Evolutionary conservation across 2,329 filamentous ascomycete species (phyloP), one percentile per base, ranked within the genome.

Genomic region (Herpomyces periplanetae): DNA sequence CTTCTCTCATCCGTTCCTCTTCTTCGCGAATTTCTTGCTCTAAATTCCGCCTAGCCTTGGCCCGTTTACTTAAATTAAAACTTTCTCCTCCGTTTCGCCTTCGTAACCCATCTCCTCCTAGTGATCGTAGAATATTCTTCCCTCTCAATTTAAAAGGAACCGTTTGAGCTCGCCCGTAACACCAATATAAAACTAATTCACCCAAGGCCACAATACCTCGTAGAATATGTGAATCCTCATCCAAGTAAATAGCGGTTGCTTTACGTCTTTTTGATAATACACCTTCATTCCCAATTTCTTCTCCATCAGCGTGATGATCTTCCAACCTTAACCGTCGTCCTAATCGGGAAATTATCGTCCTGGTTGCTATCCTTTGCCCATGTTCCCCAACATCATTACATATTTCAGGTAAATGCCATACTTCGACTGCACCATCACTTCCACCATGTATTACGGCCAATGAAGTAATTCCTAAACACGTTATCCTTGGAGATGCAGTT

Each of bases 401-500:
- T 39, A 0, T 51, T 63, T 2, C 75, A 91, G 1, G 61, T 68
- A 17, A 96, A 44, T n/a, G 65, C 80, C 80, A 96, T 4, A 71
- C 66, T 36, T 91, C 80, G 3, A 87, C 75, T 3, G 91, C 51
- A 1, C 80, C 75, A 38, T 96, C 80, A 27, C 65, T 87, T 11
- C 80, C 80, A 19, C 80, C 80, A 34, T 87, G 68, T 4, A 91
- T 64, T 8, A 96, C 41, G 32, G 85, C 84, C 8, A 96, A 44
- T 2, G 69, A 64, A 1, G 71, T 69, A 17, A 87, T 36, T 4
- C 63, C 80, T 8, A 96, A 38, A 24, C 59, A 68, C 0, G 71
- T 66, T 8, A 91, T 58, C 32, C 69, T 53, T 0, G 75, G 71
- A 0, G 75, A 91, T 17, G 85, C 69, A 0, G 80, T 91, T 29